Evolutionary conservation across 495 filamentous ascomycete genomes (phyloP).

Genomic region (Massariosphaeria phaeospora): DNA sequence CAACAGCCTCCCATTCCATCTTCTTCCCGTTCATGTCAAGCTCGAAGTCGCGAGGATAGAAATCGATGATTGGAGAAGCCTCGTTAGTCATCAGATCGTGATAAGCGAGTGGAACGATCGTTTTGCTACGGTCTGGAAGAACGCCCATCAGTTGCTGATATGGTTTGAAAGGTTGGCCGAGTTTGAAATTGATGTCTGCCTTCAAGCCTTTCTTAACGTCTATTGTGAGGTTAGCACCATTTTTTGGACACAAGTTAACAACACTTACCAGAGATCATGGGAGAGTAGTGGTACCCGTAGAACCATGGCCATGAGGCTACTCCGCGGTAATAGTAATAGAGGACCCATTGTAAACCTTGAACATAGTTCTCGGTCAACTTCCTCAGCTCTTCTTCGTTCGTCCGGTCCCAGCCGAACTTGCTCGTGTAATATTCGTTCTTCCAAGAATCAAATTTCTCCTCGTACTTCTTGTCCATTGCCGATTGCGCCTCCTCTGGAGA

Average conservation of each 20-base stretch:
- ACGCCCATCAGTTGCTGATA: slow-evolving; percentile 99
- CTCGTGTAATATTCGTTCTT: slow-evolving; percentile 83
- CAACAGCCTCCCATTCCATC: slow-evolving; percentile 99
- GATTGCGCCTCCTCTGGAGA: slow-evolving; percentile 71
- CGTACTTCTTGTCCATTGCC: slow-evolving; percentile 74
- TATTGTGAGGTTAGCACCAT: not conserved
- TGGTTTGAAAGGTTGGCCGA: slow-evolving; percentile 90
- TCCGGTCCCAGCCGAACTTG: slow-evolving; percentile 88
- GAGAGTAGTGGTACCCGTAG: slow-evolving; percentile 93
- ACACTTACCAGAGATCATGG: slow-evolving; percentile 71
- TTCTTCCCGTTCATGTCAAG: slow-evolving; percentile 99
- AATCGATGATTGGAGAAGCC: slow-evolving; percentile 94
- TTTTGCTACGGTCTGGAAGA: slow-evolving; percentile 91
- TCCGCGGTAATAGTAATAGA: slow-evolving; percentile 96
- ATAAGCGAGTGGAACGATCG: slow-evolving; percentile 84
- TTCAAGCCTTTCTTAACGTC: slow-evolving; percentile 81
- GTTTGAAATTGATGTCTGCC: slow-evolving; percentile 83
- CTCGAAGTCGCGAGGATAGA: slow-evolving; percentile 96
- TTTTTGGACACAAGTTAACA: not conserved
- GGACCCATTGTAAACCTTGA: slow-evolving; percentile 95
- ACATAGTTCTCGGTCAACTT: slow-evolving; percentile 94
- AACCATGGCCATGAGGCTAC: slow-evolving; percentile 99
- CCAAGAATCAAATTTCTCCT: slow-evolving; percentile 83
- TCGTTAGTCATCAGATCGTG: slow-evolving; percentile 86
- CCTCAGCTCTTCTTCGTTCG: slow-evolving; percentile 74